A percentile compares a stretch with the other conserved stretches of the same genome.
Conservation (phyloP, 2,329 filamentous ascomycete genomes). For the Dactylellina haptotyla region DNA sequence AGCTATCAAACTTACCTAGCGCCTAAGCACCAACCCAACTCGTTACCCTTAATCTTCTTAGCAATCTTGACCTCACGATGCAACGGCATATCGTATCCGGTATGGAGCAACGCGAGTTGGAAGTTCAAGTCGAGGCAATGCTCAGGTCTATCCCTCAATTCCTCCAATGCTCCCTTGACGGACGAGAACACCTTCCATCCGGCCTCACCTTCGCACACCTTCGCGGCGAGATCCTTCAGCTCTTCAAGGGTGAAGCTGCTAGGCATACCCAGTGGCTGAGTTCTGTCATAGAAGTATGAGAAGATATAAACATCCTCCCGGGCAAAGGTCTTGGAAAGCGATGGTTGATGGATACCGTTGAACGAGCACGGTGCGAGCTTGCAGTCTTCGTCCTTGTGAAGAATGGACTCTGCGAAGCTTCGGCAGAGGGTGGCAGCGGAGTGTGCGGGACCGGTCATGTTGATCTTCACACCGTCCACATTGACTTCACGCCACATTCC, state of each 20-base stretch:
- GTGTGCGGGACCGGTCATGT: constrained; percentile 84
- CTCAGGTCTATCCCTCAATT: constrained; percentile 84
- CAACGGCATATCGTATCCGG: constrained; percentile 97
- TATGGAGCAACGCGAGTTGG: constrained; percentile 91
- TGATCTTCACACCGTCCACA: constrained; percentile 75
- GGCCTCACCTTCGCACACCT: constrained; percentile 75
- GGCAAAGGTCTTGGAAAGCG: constrained; percentile 88
- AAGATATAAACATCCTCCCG: constrained; percentile 94
- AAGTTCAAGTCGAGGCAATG: constrained; percentile 96
- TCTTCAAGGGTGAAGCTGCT: constrained; percentile 93
- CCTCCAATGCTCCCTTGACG: constrained; percentile 79
- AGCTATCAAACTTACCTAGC: constrained; percentile 75
- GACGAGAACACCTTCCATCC: constrained; percentile 83
- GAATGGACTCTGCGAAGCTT: constrained; percentile 85
- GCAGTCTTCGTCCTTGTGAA: constrained; percentile 86
- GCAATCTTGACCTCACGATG: constrained; percentile 96
- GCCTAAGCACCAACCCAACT: constrained; percentile 96
- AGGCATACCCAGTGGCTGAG: constrained; percentile 94
- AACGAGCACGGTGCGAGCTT: constrained; percentile 92
- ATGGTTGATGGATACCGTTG: constrained; percentile 95
- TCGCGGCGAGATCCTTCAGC: constrained; percentile 82
- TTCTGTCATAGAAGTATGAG: constrained; percentile 98
- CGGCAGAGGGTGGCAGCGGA: constrained; percentile 87
- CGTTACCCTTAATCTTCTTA: constrained; percentile 98
- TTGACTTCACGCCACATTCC: constrained; percentile 79